Evolutionary conservation across 2,329 filamentous ascomycete species (phyloP).

Genomic region (Phyllosticta citriasiana): DNA sequence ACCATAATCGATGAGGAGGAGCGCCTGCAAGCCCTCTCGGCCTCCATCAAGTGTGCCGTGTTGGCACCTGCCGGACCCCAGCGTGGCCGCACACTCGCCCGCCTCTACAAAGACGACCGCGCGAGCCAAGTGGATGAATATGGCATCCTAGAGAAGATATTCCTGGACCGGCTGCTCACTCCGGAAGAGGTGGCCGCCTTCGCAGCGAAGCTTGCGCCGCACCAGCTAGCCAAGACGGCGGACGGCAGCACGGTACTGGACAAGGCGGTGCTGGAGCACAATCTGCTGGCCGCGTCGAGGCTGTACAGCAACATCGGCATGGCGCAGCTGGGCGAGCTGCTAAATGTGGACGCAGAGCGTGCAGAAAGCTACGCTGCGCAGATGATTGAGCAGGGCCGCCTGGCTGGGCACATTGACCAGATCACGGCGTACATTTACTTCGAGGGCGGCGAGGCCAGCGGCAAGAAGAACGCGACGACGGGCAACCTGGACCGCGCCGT

Average conservation of each 20-base stretch:
- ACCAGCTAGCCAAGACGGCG: constrained; percentile 81
- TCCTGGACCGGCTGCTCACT: constrained; percentile 74
- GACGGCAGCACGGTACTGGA: constrained; percentile 90
- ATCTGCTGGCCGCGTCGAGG: constrained; percentile 71
- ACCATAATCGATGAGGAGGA: constrained; percentile 75
- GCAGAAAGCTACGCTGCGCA: constrained; percentile 85
- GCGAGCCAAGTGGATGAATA: constrained; percentile 66
- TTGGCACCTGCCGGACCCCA: constrained; percentile 83
- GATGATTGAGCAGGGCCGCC: constrained; percentile 91
- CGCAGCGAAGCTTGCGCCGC: constrained; percentile 65
- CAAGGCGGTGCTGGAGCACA: constrained; percentile 92
- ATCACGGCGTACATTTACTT: constrained; percentile 85
- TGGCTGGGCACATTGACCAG: constrained; percentile 87
- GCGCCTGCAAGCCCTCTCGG: constrained; percentile 70
- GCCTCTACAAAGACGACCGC: constrained; percentile 89
- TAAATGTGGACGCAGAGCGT: constrained; percentile 68
- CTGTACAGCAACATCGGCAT: constrained; percentile 43
- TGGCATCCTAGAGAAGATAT: constrained; percentile 93
- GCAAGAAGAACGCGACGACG: constrained; percentile 53
- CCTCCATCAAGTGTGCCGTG: constrained; percentile 85
- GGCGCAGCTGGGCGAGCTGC: constrained; percentile 62
- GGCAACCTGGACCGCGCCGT: constrained; percentile 49
- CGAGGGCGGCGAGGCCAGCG: constrained; percentile 62
- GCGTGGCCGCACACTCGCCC: constrained; percentile 67
- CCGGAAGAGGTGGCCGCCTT: constrained; percentile 81